A percentile compares a stretch with the other conserved stretches of the same genome.
These are phyloP conservation scores for grape (Vitis vinifera) DNA, from an alignment of 164 flowering plant species.

Conservation along the genomic window ASM3070453v1 NC_081818.1:16042001-16042500, in stretches of 20 bases:
- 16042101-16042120: not conserved
- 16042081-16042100: slow-evolving; percentile 24
- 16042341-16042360: slow-evolving; percentile 85
- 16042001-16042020: slow-evolving; percentile 93
- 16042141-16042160: slow-evolving; percentile 89
- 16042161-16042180: slow-evolving; percentile 92
- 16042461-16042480: slow-evolving; percentile 82
- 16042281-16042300: too few species aligned
- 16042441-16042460: slow-evolving; percentile 59
- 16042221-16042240: too few species aligned
- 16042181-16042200: slow-evolving; percentile 84
- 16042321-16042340: slow-evolving; percentile 84
- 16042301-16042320: slow-evolving; percentile 73
- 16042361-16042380: slow-evolving; percentile 98
- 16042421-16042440: slow-evolving; percentile 56
- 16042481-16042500: slow-evolving; percentile 84
- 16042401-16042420: slow-evolving; percentile 60
- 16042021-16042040: slow-evolving; percentile 76
- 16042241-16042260: too few species aligned
- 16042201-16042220: not conserved
- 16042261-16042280: not conserved
- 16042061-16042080: slow-evolving; percentile 57
- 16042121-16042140: slow-evolving; percentile 66
- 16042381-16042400: slow-evolving; percentile 58
- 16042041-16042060: slow-evolving; percentile 97